Base-by-base conservation (phyloP, 331 rosid genomes). In the Cydonia oblonga region DNA sequence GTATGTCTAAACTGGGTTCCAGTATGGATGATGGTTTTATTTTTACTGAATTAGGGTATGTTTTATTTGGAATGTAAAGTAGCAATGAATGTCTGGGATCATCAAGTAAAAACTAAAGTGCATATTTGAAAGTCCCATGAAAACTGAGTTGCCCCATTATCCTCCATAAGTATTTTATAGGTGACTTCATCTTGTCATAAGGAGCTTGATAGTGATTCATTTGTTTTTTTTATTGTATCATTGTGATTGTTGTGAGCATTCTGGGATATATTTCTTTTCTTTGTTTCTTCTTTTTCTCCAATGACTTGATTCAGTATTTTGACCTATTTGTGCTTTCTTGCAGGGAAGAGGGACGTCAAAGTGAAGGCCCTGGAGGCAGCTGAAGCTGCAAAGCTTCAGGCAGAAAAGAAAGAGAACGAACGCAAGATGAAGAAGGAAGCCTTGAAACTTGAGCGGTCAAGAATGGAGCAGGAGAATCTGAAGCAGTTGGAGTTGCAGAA, bases 321-420 rank as follows among this genome's bases (percentile, higher is more conserved):
- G 58, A 40, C 67, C 75, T 59, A 38, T 12, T 46, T 56, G 61
- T 72, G 79, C 38, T 72, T 65, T 75, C 68, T 72, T 79, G 42
- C 69, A 95, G 97, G 93, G 68, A 95, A 91, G 87, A 90, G 97
- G 79, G 93, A 86, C 72, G 74, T 95, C 76, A 95, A 88, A 76
- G 96, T 95, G 80, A 90, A 83, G 79, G 93, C 99, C 57, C 83
- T 95, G 73, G 96, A 82, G 80, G 88, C 93, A 69, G 99, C 97
- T 76, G 99, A 83, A 83, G 92, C 90, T 74, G 90, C 92, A 62
- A 95, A 87, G 78, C 88, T 92, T 40, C 78, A 72, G 64, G 92
- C 89, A 13, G 93, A 95, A 79, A 95, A 84, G 83, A 95, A 83
- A 83, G 99, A 90, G 67, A 87, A 88, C 70, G 99, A 95, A 63